Conservation (phyloP, 1,139 yeast genomes). For the Eremothecium coryli region DNA sequence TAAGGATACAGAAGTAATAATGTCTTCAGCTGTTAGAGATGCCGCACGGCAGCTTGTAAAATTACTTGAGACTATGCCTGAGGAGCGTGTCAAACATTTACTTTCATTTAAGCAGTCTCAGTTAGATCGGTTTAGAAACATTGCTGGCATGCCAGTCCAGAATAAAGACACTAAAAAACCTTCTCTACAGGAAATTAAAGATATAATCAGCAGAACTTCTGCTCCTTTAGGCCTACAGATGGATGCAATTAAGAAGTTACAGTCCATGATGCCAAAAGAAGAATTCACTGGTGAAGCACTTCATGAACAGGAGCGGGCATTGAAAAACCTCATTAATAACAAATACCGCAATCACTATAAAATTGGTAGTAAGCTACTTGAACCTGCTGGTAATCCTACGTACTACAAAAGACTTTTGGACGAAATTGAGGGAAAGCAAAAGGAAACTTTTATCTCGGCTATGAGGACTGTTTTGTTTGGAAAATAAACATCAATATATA, state of each 20-base stretch:
- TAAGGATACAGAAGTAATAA: too few relatives aligned
- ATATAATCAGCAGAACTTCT: constrained; percentile 29
- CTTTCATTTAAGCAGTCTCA: constrained; percentile 62
- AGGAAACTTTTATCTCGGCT: constrained; percentile 57
- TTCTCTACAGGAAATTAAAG: constrained; percentile 28
- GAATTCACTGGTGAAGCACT: constrained; percentile 42
- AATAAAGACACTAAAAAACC: constrained; percentile 27
- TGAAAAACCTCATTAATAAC: constrained; percentile 50
- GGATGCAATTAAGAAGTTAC: constrained; percentile 30
- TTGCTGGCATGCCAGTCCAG: constrained; percentile 34
- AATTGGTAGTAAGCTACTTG: constrained; percentile 54
- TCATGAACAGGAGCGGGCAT: constrained; percentile 49
- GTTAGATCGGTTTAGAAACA: constrained; percentile 43
- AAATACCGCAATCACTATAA: constrained; percentile 56
- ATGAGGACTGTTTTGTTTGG: constrained; percentile 63
- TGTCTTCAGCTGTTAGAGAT: constrained; percentile 24
- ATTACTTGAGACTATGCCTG: constrained; percentile 42
- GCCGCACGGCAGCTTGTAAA: constrained; percentile 37
- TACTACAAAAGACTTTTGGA: constrained; percentile 63
- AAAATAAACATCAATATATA: constrained; percentile 32
- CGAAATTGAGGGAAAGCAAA: constrained; percentile 66
- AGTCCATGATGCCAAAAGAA: constrained; percentile 34
- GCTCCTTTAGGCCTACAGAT: constrained; percentile 30
- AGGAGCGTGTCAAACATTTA: constrained; percentile 56
- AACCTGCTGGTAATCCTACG: constrained; percentile 75